Evolutionary conservation across 768 basidiomycete species (phyloP).

Genomic region (Mycena sanguinolenta): DNA sequence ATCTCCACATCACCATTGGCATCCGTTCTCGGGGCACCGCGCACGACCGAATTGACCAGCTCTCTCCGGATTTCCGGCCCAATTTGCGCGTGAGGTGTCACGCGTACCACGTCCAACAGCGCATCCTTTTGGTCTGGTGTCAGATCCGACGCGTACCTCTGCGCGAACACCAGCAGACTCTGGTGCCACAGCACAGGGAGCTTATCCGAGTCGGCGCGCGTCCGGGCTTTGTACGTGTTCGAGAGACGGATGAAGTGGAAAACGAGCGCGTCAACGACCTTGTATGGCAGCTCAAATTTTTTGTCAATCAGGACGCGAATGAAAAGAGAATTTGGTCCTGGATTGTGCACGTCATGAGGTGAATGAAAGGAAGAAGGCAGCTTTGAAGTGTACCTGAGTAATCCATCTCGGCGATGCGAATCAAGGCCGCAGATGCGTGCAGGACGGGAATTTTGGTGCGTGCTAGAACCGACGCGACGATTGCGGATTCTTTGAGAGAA

Average conservation of each 20-base stretch:
- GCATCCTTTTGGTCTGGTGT: conserved; percentile 99
- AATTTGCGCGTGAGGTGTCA: conserved; percentile 89
- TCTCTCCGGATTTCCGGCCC: conserved; percentile 92
- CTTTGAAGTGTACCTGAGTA: conserved; percentile 77
- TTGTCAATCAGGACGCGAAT: conserved; percentile 97
- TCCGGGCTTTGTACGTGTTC: conserved; percentile 85
- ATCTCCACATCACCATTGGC: conserved; percentile 77
- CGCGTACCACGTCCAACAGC: conserved; percentile 91
- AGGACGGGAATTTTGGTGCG: conserved; percentile 96
- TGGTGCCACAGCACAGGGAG: conserved; percentile 99
- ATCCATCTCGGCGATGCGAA: conserved; percentile 96
- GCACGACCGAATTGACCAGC: conserved; percentile 85
- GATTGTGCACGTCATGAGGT: not conserved
- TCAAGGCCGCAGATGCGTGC: conserved; percentile 94
- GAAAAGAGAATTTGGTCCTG: conserved; percentile 95
- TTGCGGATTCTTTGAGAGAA: conserved; percentile 93
- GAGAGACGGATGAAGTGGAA: conserved; percentile 98
- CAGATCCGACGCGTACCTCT: conserved; percentile 92
- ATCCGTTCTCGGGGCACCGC: conserved; percentile 81
- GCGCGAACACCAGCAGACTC: conserved; percentile 92
- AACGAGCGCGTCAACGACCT: conserved; percentile 96
- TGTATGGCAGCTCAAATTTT: conserved; percentile 97
- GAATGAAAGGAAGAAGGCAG: not conserved
- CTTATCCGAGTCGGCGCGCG: conserved; percentile 78
- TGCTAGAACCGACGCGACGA: conserved; percentile 91